phyloP scores from a whole-genome alignment of 441 rosid genomes.

The Erodium texanum region DNA sequence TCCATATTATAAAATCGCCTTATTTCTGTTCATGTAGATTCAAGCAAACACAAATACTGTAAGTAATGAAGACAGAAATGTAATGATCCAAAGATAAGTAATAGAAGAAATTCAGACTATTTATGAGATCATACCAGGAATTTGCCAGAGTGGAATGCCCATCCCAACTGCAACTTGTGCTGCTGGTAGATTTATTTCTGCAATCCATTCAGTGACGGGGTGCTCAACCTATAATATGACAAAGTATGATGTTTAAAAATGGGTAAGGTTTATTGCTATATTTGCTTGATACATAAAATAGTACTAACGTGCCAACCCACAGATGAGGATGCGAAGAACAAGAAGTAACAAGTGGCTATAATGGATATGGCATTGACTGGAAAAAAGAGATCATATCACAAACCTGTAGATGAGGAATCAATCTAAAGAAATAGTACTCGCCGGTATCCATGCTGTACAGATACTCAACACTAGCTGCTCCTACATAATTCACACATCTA shows the following conservation, averaged over 20 bases:
- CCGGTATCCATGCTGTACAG: constrained; percentile 96
- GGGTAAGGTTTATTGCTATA: no score
- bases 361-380: background rate
- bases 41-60: constrained; percentile 15
- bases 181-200: constrained; percentile 93
- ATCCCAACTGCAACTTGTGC: constrained; percentile 99
- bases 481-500: constrained; percentile 80
- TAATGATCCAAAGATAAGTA: constrained; percentile 12
- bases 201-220: constrained; percentile 99
- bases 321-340: background rate
- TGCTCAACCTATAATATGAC: constrained; percentile 78
- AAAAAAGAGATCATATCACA: constrained; percentile 13
- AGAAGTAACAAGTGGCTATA: background rate
- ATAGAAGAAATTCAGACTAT: constrained; percentile 10
- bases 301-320: constrained; percentile 4
- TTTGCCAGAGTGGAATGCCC: constrained; percentile 98
- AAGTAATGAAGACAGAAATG: constrained; percentile 7
- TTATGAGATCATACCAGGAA: constrained; percentile 59
- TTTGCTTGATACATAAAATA: background rate
- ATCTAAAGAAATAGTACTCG: constrained; percentile 94
- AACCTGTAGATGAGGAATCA: constrained; percentile 98
- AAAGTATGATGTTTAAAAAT: no score
- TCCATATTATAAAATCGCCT: constrained; percentile 94
- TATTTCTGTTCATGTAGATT: constrained; percentile 50
- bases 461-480: constrained; percentile 99